Evolutionary conservation across 345 rosid species (phyloP).

Genomic region (Passiflora organensis): DNA sequence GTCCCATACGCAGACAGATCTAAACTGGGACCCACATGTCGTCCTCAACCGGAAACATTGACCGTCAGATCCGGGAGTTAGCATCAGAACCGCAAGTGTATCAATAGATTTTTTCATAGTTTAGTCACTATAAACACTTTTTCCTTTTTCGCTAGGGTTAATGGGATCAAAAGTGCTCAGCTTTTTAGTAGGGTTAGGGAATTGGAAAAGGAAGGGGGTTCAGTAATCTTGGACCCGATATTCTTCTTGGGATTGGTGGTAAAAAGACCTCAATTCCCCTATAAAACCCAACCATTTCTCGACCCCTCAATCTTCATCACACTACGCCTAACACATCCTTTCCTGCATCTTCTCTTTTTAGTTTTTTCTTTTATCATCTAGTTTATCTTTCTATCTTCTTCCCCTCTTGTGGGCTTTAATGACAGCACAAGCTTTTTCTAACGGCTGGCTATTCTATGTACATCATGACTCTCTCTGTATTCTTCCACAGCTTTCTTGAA

Average conservation of each 20-base stretch:
- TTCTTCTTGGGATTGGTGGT: constrained; percentile 96
- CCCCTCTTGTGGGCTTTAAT: too few relatives aligned
- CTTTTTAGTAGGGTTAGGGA: constrained; percentile 14
- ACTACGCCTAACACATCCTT: too few relatives aligned
- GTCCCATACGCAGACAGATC: constrained; percentile 27
- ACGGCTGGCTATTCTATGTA: too few relatives aligned
- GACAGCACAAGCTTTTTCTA: too few relatives aligned
- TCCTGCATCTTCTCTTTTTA: background rate
- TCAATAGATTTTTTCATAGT: constrained; percentile 7
- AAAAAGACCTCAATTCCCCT: constrained; percentile 38
- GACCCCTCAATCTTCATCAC: constrained; percentile 14
- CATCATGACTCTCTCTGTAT: constrained; percentile 75
- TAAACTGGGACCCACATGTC: constrained; percentile 25
- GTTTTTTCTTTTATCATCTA: too few relatives aligned
- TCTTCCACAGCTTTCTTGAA: constrained; percentile 99
- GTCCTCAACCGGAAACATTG: constrained; percentile 31
- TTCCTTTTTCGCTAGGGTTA: too few relatives aligned
- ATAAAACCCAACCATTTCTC: constrained; percentile 43
- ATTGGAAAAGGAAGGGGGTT: constrained; percentile 5
- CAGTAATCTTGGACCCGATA: constrained; percentile 53
- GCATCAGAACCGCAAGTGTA: constrained; percentile 41
- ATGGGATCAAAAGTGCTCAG: constrained; percentile 32
- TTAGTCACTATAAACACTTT: constrained; percentile 12
- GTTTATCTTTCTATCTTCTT: background rate
- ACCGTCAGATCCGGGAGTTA: constrained; percentile 48